Base-by-base conservation (phyloP, 1,284 basidiomycete genomes). In the Coniophora puteana region DNA sequence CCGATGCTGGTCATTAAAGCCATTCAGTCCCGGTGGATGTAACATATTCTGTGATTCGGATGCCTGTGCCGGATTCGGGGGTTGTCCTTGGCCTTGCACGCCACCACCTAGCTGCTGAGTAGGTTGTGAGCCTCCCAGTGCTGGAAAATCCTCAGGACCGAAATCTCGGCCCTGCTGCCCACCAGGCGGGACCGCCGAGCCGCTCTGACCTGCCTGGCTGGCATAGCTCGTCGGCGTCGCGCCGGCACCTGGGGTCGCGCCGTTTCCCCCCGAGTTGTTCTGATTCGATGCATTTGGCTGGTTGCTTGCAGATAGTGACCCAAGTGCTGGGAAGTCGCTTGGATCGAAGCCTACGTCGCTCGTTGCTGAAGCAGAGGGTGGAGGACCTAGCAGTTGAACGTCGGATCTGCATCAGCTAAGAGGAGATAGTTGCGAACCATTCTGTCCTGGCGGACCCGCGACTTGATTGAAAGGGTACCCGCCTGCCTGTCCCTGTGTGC, bases 281-380 rank as follows among this genome's bases (percentile, higher is more conserved):
- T 51, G 54, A 13, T 51, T 66, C 40, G 55, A 43, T 4, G 44
- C 47, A 38, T 61, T 66, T 33, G 58, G 57, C 32, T 51, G 59
- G 47, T 61, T 68, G 32, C 58, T 60, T 46, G 65, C 66, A 41
- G 66, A 62, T 39, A 72, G 65, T 35, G 86, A 81, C 32, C 87
- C 86, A 10, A 91, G 73, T 20, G 86, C 88, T 10, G 88, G 88
- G 54, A 91, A 91, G 62, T 91, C 88, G 55, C 84, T 90, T 25
- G 79, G 86, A 68, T 90, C 88, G 38, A 90, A 76, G n/a, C 79
- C 83, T 43, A 82, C 77, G 54, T 88, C 86, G 54, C 74, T 80
- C 23, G 77, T 66, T n/a, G 80, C 80, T 38, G 79, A 78, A 41
- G 70, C 74, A 28, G 78, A 77, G 27, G 77, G 75, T 23, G 76